These are phyloP conservation scores for Boletus patriciae DNA, from an alignment of 768 basidiomycete genomes.

Conservation along the genomic window DNA sequence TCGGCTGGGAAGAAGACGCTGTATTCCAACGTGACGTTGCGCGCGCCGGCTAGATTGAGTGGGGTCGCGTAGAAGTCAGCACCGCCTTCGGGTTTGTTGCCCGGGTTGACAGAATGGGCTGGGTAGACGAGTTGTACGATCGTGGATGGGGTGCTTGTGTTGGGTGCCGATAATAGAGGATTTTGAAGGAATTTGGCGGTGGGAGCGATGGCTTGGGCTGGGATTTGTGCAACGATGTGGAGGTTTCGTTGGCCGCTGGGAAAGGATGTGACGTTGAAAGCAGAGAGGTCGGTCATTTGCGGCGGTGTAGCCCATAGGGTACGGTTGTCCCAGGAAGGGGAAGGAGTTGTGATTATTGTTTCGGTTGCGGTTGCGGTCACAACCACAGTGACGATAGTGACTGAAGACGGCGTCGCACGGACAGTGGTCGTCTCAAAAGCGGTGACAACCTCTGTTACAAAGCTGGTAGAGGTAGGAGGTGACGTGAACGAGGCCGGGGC, in stretches of 20 bases:
- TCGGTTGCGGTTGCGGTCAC: slow-evolving; percentile 4
- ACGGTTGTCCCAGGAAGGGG: slow-evolving; percentile 14
- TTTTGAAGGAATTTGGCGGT: slow-evolving; percentile 14
- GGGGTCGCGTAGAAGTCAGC: slow-evolving; percentile 65
- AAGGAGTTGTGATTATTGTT: neutral
- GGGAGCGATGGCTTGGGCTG: slow-evolving; percentile 34
- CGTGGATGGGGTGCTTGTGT: slow-evolving; percentile 37
- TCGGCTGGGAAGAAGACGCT: slow-evolving; percentile 73
- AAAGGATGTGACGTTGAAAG: slow-evolving; percentile 61
- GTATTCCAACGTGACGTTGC: slow-evolving; percentile 61
- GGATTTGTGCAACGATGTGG: slow-evolving; percentile 51
- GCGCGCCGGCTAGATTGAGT: slow-evolving; percentile 44
- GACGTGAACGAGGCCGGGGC: neutral
- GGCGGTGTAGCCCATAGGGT: slow-evolving; percentile 52
- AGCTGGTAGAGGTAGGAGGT: neutral
- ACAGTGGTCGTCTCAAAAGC: slow-evolving; percentile 10
- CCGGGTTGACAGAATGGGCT: slow-evolving; percentile 66
- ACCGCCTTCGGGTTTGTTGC: slow-evolving; percentile 61
- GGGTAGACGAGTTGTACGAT: slow-evolving; percentile 69
- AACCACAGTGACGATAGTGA: slow-evolving; percentile 8
- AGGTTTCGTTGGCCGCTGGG: slow-evolving; percentile 56
- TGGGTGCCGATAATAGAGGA: neutral
- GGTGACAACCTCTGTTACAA: slow-evolving; percentile 14
- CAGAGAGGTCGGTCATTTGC: slow-evolving; percentile 54
- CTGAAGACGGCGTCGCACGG: neutral